Evolutionary conservation across 2,329 filamentous ascomycete species (phyloP).

Genomic region (Fusarium floridanum): DNA sequence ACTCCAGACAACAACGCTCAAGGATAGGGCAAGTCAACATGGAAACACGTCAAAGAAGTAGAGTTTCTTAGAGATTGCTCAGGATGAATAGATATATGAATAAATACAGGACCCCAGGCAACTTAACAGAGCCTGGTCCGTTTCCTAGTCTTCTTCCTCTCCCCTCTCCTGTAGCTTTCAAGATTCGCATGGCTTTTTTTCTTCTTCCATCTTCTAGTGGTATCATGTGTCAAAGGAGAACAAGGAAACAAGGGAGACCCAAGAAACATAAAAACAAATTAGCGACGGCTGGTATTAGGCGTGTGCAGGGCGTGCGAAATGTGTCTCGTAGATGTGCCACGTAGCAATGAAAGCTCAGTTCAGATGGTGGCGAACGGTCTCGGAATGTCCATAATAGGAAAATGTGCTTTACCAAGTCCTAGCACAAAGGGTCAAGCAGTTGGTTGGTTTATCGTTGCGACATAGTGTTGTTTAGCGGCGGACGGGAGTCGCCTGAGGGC

Average conservation of each 20-base stretch:
- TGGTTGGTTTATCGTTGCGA: background rate
- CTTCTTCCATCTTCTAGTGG: constrained; percentile 48
- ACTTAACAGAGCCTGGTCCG: constrained; percentile 13
- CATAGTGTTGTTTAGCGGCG: constrained; percentile 31
- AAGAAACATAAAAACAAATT: constrained; percentile 41
- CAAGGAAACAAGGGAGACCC: constrained; percentile 29
- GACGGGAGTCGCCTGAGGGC: constrained; percentile 48
- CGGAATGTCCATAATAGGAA: constrained; percentile 25
- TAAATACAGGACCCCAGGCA: constrained; percentile 38
- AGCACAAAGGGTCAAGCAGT: constrained; percentile 4
- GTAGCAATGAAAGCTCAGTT: constrained; percentile 29
- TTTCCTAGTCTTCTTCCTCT: constrained; percentile 12
- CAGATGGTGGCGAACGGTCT: constrained; percentile 31
- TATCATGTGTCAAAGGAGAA: constrained; percentile 47
- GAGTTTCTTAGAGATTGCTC: constrained; percentile 19
- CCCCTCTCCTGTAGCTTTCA: constrained; percentile 32
- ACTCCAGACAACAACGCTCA: background rate
- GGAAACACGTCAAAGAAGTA: constrained; percentile 6
- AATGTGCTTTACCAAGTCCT: constrained; percentile 13
- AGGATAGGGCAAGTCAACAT: background rate
- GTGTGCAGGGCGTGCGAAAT: constrained; percentile 38
- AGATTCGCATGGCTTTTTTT: constrained; percentile 40
- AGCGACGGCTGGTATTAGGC: constrained; percentile 45
- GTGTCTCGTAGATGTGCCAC: constrained; percentile 38
- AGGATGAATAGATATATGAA: constrained; percentile 30